These are phyloP conservation scores for Fusarium sp. DNA, from an alignment of 2,329 filamentous ascomycete genomes.

Conservation along the genomic window DNA sequence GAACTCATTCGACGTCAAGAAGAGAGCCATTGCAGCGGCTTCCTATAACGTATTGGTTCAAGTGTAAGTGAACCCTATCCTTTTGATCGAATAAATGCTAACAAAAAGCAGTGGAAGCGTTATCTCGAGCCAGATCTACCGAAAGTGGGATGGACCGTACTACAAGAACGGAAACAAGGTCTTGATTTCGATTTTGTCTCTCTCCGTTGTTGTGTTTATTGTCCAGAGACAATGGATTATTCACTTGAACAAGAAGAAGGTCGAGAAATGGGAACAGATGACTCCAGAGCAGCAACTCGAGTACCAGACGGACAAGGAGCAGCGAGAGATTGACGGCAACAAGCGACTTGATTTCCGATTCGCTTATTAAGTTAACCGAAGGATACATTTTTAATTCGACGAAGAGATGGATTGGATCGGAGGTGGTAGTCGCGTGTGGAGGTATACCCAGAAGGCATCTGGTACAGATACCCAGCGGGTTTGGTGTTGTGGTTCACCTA, in stretches of 20 bases:
- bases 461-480: too few species aligned
- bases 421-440: background rate
- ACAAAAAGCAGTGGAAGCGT: conserved; percentile 51
- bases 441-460: background rate
- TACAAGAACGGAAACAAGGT: conserved; percentile 69
- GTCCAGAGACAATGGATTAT: conserved; percentile 58
- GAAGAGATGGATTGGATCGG: background rate
- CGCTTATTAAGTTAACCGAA: conserved; percentile 48
- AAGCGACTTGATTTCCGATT: conserved; percentile 64
- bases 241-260: conserved; percentile 61
- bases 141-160: conserved; percentile 62
- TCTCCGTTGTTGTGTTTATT: conserved; percentile 62
- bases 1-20: conserved; percentile 62
- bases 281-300: conserved; percentile 55
- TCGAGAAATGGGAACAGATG: conserved; percentile 58
- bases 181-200: conserved; percentile 62
- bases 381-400: background rate
- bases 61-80: conserved; percentile 41
- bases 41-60: conserved; percentile 62
- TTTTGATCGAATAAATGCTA: background rate
- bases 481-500: background rate
- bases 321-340: conserved; percentile 60
- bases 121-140: conserved; percentile 60
- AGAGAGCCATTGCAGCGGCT: conserved; percentile 59
- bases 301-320: conserved; percentile 59